Conservation (phyloP, 2,329 filamentous ascomycete species). For the Albophoma yamanashiensis region DNA sequence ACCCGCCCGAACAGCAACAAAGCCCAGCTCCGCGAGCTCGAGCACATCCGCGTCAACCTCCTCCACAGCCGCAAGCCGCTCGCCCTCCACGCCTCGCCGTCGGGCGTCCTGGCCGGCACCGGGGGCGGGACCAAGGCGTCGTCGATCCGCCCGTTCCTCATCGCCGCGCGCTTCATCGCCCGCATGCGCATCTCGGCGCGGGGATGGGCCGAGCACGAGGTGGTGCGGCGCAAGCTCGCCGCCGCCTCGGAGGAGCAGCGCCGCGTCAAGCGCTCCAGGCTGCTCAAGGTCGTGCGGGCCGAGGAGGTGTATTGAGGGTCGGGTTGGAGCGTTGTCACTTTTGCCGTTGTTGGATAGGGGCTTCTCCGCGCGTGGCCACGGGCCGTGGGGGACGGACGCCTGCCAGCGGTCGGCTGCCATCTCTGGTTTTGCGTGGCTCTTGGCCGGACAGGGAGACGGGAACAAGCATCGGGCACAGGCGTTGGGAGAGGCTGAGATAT, state of each 20-base stretch:
- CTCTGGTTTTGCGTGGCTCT: background rate
- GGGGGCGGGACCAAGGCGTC: constrained; percentile 11
- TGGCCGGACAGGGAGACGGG: background rate
- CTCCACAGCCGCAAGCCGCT: constrained; percentile 27
- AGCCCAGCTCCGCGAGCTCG: constrained; percentile 76
- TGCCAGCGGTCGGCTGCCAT: background rate
- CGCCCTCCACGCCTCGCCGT: constrained; percentile 14
- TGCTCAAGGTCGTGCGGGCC: constrained; percentile 26
- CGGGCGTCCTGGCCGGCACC: constrained; percentile 4
- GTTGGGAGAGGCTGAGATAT: constrained; percentile 7
- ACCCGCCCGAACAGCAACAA: constrained; percentile 61
- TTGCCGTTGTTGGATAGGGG: background rate
- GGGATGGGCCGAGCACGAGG: constrained; percentile 41
- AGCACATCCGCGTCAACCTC: constrained; percentile 54
- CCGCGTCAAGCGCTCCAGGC: constrained; percentile 30
- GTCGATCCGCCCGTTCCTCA: constrained; percentile 32
- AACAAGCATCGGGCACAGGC: background rate
- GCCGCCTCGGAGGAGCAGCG: constrained; percentile 36
- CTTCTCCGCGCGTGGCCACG: background rate
- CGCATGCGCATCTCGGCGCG: constrained; percentile 36
- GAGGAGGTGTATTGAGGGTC: background rate
- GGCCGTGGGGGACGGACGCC: background rate
- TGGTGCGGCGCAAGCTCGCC: constrained; percentile 35
- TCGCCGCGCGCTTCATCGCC: constrained; percentile 41
- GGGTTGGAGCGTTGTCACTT: background rate